Conservation (phyloP, 192 early-diverging fungal genomes). For the Oehlia diaphana region DNA sequence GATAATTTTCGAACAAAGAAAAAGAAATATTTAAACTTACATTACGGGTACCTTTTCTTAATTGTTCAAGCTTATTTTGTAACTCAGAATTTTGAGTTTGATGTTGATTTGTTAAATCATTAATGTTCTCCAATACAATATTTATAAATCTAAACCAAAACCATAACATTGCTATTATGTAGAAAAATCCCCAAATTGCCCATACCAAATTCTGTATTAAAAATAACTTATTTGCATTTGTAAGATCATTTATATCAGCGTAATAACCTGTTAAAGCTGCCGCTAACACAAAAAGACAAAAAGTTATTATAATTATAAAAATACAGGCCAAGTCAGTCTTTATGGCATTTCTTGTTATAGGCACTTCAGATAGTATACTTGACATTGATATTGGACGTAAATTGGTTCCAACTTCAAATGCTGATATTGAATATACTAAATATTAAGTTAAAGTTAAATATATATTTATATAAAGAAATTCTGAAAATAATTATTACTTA, state of each 20-base stretch:
- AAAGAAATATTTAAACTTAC: neutral
- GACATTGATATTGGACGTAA: neutral
- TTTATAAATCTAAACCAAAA: slow-evolving; percentile 7
- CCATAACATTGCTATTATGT: neutral
- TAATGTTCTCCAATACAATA: neutral
- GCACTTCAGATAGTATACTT: neutral
- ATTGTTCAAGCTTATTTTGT: neutral
- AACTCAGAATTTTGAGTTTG: neutral
- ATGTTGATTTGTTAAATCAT: neutral
- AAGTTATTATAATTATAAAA: neutral
- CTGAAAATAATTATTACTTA: neutral
- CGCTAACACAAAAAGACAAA: neutral
- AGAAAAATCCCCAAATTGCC: neutral
- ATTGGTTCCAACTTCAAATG: slow-evolving; percentile 4
- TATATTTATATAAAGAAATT: too few species aligned
- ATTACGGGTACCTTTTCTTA: neutral
- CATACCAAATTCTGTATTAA: neutral
- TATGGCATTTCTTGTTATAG: neutral
- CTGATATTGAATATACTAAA: neutral
- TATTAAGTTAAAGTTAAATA: too few species aligned
- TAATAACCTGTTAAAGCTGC: slow-evolving; percentile 5
- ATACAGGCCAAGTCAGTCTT: neutral
- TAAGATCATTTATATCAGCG: neutral
- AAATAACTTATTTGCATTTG: slow-evolving; percentile 5
- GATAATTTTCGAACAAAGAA: neutral